These are phyloP conservation scores for Chiua sp. DNA, from an alignment of 1,284 basidiomycete genomes.

Conservation along the genomic window DNA sequence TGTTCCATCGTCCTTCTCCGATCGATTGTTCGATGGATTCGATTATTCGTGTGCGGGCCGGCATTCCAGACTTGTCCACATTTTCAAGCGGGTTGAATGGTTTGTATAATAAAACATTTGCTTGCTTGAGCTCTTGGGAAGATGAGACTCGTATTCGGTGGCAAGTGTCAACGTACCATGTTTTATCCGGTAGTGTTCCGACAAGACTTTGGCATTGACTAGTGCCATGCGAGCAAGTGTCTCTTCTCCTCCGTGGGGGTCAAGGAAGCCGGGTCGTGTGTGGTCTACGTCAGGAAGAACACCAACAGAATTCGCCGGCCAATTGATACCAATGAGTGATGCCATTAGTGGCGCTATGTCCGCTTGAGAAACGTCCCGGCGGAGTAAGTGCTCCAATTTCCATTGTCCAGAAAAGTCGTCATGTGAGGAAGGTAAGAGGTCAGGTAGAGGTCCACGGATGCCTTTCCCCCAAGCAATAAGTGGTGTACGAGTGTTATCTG, in stretches of 20 bases:
- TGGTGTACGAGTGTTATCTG: conserved; percentile 88
- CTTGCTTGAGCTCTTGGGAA: conserved; percentile 61
- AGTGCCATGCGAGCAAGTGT: conserved; percentile 62
- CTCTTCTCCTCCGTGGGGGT: conserved; percentile 39
- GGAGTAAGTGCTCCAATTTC: conserved; percentile 58
- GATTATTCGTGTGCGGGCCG: conserved; percentile 35
- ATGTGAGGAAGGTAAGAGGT: conserved; percentile 61
- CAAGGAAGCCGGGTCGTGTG: conserved; percentile 59
- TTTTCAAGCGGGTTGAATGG: conserved; percentile 56
- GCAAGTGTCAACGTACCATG: conserved; percentile 54
- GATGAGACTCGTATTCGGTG: conserved; percentile 6
- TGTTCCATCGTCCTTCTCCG: conserved; percentile 46
- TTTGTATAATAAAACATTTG: conserved; percentile 63
- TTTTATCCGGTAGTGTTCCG: conserved; percentile 85
- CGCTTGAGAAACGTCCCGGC: conserved; percentile 85
- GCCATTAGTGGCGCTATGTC: conserved; percentile 86
- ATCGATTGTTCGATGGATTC: conserved; percentile 53
- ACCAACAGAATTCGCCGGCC: conserved; percentile 81
- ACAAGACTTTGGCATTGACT: conserved; percentile 75
- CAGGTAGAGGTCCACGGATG: conserved; percentile 66
- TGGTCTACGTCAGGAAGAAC: conserved; percentile 73
- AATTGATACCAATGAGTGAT: conserved; percentile 68
- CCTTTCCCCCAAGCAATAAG: conserved; percentile 88
- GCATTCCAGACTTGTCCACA: conserved; percentile 28
- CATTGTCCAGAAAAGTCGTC: conserved; percentile 73